phyloP scores from a whole-genome alignment of 345 rosid species.

The Adansonia digitata region DNA sequence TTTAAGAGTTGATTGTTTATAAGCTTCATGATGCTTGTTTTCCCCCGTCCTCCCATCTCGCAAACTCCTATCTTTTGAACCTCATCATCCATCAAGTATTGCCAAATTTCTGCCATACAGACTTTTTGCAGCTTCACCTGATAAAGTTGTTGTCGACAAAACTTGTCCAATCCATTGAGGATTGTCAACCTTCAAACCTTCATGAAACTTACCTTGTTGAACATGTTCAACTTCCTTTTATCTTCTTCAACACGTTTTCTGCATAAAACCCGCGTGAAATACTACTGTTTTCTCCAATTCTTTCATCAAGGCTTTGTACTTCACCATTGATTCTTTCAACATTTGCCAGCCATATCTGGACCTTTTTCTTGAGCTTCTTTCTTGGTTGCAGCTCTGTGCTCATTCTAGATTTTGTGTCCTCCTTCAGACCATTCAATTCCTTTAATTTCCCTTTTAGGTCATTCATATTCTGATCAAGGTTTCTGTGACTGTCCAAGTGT shows the following conservation, averaged over 20 bases:
- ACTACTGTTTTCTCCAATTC: not conserved
- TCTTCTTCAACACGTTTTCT: not conserved
- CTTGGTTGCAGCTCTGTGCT: no score
- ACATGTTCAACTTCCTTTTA: not conserved
- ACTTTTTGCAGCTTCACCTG: not conserved
- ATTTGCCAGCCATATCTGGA: not conserved
- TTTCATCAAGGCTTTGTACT: not conserved
- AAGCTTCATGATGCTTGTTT: not conserved
- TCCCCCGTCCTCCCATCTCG: not conserved
- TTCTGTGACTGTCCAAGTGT: no score
- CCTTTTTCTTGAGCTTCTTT: no score
- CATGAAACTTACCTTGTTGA: not conserved
- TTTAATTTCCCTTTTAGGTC: no score
- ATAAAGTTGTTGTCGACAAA: not conserved
- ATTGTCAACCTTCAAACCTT: not conserved
- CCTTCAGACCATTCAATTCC: no score
- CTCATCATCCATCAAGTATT: no score
- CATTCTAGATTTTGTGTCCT: no score
- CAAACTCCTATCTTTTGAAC: conserved; percentile 14
- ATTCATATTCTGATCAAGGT: no score
- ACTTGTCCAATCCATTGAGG: not conserved
- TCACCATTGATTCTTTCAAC: not conserved
- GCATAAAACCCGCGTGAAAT: not conserved
- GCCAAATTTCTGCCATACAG: not conserved
- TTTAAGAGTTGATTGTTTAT: no score